Evolutionary conservation across 352 stramenopile species (phyloP).

Genomic region (Halophytophthora batemanensis): DNA sequence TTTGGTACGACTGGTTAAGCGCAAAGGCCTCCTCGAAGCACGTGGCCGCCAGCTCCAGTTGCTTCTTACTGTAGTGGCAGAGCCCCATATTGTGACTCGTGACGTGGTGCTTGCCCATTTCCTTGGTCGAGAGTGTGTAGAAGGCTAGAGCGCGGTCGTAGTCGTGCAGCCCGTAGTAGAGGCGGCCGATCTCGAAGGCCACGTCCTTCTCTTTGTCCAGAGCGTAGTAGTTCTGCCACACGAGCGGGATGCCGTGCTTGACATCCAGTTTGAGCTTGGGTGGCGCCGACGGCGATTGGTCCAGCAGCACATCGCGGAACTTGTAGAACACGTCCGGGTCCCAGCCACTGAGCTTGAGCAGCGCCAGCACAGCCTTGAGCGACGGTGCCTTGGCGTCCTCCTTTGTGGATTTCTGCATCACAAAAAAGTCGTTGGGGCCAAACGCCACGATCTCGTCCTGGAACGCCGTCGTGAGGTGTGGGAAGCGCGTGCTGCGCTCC

Average conservation of each 20-base stretch:
- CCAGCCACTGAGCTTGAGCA: slow-evolving; percentile 92
- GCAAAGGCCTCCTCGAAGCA: slow-evolving; percentile 73
- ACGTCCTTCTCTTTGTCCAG: slow-evolving; percentile 93
- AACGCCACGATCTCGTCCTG: slow-evolving; percentile 86
- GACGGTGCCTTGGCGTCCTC: slow-evolving; percentile 80
- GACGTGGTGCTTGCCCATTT: slow-evolving; percentile 94
- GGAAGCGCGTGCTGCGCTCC: slow-evolving; percentile 58
- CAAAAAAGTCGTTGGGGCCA: slow-evolving; percentile 94
- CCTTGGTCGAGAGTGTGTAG: slow-evolving; percentile 81
- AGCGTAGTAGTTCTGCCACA: slow-evolving; percentile 93
- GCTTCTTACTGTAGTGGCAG: slow-evolving; percentile 91
- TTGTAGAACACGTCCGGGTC: slow-evolving; percentile 96
- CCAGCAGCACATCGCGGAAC: slow-evolving; percentile 90
- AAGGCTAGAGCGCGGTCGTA: slow-evolving; percentile 89
- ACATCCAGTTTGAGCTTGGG: slow-evolving; percentile 81
- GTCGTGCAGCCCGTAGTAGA: slow-evolving; percentile 93
- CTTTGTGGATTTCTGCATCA: slow-evolving; percentile 89
- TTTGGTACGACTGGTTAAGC: slow-evolving; percentile 73
- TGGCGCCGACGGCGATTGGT: slow-evolving; percentile 67
- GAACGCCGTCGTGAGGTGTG: slow-evolving; percentile 75
- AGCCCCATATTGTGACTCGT: slow-evolving; percentile 96
- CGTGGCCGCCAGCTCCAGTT: slow-evolving; percentile 51
- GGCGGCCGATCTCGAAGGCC: slow-evolving; percentile 86
- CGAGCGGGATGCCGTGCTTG: slow-evolving; percentile 71
- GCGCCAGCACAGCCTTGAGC: slow-evolving; percentile 83